Conservation (phyloP, 176 grass and related monocot genomes). For the Bothriochloa decipiens region DNA sequence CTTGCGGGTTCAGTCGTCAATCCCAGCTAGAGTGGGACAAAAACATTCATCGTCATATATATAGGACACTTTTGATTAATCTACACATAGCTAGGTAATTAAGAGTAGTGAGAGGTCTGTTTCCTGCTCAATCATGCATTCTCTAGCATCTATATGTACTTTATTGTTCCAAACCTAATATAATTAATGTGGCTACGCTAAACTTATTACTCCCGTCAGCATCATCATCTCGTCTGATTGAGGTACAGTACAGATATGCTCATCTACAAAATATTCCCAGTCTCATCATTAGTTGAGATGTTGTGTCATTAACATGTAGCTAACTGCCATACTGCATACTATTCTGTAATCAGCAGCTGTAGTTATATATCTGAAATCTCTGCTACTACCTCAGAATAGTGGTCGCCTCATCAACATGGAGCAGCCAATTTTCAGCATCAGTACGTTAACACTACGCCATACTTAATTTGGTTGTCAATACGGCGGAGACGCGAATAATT, state of each 20-base stretch:
- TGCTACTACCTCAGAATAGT: background rate
- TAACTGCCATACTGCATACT: conserved; percentile 13
- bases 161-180: conserved; percentile 1
- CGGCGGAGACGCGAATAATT: too few species aligned
- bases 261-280: conserved; percentile 28
- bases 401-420: background rate
- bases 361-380: background rate
- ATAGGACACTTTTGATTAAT: background rate
- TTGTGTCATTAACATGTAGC: conserved; percentile 15
- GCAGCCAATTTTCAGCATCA: background rate
- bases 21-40: background rate
- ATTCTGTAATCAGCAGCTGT: background rate
- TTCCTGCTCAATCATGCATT: conserved; percentile 16
- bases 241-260: background rate
- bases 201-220: background rate
- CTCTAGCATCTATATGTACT: background rate
- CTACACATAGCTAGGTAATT: background rate
- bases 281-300: conserved; percentile 39
- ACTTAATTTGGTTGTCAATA: background rate
- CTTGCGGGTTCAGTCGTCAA: background rate
- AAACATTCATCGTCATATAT: too few species aligned
- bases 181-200: background rate
- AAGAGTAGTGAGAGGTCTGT: background rate
- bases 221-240: conserved; percentile 15
- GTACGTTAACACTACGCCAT: too few species aligned